phyloP scores from a whole-genome alignment of 2,329 filamentous ascomycete species.

The Fusarium torulosum region DNA sequence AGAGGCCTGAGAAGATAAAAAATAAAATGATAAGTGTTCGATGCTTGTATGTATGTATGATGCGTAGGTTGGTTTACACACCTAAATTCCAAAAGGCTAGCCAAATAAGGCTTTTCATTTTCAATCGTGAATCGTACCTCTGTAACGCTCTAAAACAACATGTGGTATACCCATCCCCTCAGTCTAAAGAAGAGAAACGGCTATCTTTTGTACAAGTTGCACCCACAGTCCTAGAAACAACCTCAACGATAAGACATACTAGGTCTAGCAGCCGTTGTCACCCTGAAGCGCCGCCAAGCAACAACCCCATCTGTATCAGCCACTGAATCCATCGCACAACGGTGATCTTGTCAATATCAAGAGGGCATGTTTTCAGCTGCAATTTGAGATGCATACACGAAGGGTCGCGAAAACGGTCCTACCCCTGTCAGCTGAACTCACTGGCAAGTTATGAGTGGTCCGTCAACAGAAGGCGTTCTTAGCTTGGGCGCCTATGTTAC shows the following conservation, averaged over 20 bases:
- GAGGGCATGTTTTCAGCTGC: constrained; percentile 4
- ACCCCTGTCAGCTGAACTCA: constrained; percentile 37
- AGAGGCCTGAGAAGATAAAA: constrained; percentile 5
- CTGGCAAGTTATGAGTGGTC: constrained; percentile 19
- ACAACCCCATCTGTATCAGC: neutral
- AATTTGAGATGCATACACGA: constrained; percentile 9
- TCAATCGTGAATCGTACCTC: neutral
- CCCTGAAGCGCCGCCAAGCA: constrained; percentile 19
- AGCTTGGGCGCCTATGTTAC: constrained; percentile 27
- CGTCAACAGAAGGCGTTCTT: constrained; percentile 9
- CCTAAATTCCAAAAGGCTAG: constrained; percentile 31
- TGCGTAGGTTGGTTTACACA: neutral
- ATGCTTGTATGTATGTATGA: neutral
- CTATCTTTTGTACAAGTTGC: neutral
- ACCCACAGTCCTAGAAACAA: neutral
- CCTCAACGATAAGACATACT: neutral
- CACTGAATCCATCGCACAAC: neutral
- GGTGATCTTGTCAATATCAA: constrained; percentile 2
- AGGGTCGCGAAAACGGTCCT: neutral
- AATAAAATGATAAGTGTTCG: neutral
- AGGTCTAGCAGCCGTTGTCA: neutral
- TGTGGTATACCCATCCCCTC: neutral
- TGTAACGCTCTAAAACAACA: neutral
- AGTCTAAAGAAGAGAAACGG: too few relatives aligned
- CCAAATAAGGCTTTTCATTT: constrained; percentile 22